Percentiles rank a stretch among this genome's conserved stretches.
These are phyloP conservation scores for Dactylellina parvicollis DNA, from an alignment of 2,329 filamentous ascomycete genomes.

Conservation along the genomic window DNA sequence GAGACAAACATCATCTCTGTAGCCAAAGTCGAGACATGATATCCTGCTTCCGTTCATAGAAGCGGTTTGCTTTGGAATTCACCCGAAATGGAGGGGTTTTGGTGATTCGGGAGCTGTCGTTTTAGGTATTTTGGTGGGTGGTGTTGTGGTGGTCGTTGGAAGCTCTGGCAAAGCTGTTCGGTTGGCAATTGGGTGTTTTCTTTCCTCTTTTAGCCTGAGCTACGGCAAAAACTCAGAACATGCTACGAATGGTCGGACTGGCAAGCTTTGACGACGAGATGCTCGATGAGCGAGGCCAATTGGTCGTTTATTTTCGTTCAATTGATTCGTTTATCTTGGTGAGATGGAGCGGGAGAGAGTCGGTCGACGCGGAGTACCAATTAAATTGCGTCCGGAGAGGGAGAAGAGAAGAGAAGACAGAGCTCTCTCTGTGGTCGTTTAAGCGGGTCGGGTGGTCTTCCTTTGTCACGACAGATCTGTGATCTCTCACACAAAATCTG, in stretches of 20 bases:
- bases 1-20: conserved; percentile 51
- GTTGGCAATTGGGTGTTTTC: not conserved
- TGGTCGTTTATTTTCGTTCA: conserved; percentile 11
- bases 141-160: conserved; percentile 5
- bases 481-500: conserved; percentile 53
- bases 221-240: not conserved
- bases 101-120: too few relatives aligned
- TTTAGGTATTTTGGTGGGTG: conserved; percentile 7
- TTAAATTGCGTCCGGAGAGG: not conserved
- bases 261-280: not conserved
- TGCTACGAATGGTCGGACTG: not conserved
- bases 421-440: conserved; percentile 15
- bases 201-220: not conserved
- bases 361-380: not conserved
- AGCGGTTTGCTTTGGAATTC: conserved; percentile 30
- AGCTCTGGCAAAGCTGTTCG: not conserved
- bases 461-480: conserved; percentile 50
- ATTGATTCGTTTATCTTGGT: conserved; percentile 19
- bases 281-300: conserved; percentile 8
- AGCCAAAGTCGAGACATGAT: conserved; percentile 54
- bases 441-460: not conserved
- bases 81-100: conserved; percentile 14
- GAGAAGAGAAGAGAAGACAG: not conserved
- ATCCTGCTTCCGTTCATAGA: conserved; percentile 54
- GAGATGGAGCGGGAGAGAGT: not conserved